phyloP scores from a whole-genome alignment of 2,329 filamentous ascomycete genomes.

The Fusarium sp. region DNA sequence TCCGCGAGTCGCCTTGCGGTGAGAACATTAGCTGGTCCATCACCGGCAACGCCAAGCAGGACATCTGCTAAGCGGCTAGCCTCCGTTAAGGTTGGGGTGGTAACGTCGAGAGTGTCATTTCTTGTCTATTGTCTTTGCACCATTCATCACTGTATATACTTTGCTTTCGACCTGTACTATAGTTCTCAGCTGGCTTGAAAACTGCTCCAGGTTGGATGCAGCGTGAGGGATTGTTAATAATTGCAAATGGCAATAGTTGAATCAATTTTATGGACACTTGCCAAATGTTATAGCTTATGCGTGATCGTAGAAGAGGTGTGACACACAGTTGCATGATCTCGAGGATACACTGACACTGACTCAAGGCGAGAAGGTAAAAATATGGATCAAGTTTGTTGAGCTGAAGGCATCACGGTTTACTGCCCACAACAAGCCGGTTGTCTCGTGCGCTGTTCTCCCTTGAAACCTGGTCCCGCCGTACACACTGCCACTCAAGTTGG shows the following conservation, averaged over 20 bases:
- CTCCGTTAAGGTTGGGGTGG: not conserved
- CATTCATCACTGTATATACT: constrained; percentile 3
- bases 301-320: not conserved
- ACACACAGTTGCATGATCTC: rapidly evolving
- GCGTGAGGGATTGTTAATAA: not conserved
- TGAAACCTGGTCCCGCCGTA: not conserved
- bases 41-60: constrained; percentile 57
- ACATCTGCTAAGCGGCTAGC: constrained; percentile 50
- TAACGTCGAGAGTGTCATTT: not conserved
- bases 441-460: not conserved
- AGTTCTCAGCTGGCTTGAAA: not conserved
- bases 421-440: not conserved
- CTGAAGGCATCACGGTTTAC: not conserved
- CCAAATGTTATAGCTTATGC: not conserved
- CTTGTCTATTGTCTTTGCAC: not conserved
- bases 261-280: not conserved
- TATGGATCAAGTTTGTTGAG: not conserved
- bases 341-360: not conserved
- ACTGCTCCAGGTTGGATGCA: not conserved
- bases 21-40: constrained; percentile 64
- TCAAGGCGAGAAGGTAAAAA: not conserved
- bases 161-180: not conserved
- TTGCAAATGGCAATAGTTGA: not conserved
- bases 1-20: constrained; percentile 66
- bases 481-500: not conserved